phyloP scores from a whole-genome alignment of 1,284 basidiomycete species.

The Puccinia coronata region DNA sequence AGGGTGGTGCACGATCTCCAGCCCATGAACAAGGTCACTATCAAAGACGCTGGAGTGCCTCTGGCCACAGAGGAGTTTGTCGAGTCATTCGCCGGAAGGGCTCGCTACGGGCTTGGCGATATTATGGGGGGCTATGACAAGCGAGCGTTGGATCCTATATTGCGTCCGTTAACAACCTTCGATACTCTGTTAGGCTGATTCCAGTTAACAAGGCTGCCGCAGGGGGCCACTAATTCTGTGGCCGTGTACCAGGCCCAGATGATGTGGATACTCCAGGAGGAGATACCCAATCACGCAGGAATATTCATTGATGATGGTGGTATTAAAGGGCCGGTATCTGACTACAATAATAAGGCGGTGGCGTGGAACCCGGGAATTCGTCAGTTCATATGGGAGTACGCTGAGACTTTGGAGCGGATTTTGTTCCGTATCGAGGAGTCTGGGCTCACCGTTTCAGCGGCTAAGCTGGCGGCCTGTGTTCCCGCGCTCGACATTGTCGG shows the following conservation, averaged over 20 bases:
- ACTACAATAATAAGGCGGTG: background rate
- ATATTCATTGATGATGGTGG: constrained; percentile 27
- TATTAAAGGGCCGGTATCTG: constrained; percentile 8
- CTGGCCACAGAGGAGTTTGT: no score
- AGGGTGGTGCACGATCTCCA: background rate
- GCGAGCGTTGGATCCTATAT: background rate
- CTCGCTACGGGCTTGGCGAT: no score
- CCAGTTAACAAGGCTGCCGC: no score
- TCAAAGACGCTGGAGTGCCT: background rate
- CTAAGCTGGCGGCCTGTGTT: constrained; percentile 16
- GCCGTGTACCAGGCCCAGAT: no score
- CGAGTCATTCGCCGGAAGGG: no score
- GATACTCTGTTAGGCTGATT: constrained; percentile 14
- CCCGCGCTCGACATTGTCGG: no score
- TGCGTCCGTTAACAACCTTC: constrained; percentile 11
- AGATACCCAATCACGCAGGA: background rate
- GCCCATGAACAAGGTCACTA: background rate
- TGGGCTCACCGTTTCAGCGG: background rate
- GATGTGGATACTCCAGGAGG: no score
- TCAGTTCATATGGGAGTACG: constrained; percentile 24
- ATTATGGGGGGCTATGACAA: constrained; percentile 11
- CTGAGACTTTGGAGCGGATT: background rate
- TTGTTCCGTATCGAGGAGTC: constrained; percentile 15
- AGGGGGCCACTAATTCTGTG: background rate
- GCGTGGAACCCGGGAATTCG: background rate